Evolutionary conservation across 176 grass and related monocot species (phyloP).

Genomic region (Rhipidocladum racemiflorum): DNA sequence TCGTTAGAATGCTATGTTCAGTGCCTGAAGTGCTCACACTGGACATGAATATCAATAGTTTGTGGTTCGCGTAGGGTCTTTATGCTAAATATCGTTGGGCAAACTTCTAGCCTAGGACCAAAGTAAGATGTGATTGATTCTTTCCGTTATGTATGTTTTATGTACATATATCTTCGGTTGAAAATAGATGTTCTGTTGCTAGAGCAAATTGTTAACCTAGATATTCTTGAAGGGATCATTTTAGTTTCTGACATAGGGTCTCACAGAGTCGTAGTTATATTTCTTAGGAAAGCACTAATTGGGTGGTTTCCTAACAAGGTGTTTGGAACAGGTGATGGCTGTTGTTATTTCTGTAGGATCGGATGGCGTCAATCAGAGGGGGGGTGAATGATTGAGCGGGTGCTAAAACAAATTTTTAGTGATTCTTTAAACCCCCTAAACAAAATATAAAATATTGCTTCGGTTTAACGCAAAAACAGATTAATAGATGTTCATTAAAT

Average conservation of each 20-base stretch:
- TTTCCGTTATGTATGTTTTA: neutral
- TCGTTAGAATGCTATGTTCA: neutral
- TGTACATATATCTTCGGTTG: neutral
- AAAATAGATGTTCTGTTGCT: neutral
- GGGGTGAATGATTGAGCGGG: no score
- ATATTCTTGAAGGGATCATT: neutral
- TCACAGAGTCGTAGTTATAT: no score
- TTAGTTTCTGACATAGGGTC: neutral
- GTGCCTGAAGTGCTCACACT: neutral
- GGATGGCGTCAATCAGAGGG: no score
- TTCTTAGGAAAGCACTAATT: no score
- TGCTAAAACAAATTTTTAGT: no score
- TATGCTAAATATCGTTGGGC: constrained; percentile 13
- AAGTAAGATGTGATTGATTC: neutral
- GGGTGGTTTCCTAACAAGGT: no score
- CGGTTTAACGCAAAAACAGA: no score
- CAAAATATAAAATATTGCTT: no score
- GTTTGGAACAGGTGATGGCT: no score
- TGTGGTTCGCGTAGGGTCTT: neutral
- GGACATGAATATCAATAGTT: neutral
- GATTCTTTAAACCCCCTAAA: no score
- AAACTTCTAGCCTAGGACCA: neutral
- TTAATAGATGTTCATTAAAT: no score
- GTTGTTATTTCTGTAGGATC: no score
- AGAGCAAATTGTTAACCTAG: neutral